Percentiles rank a stretch among this genome's conserved stretches.
Evolutionary conservation across 371 early-diverging fungal species (phyloP).

Genomic region (Funneliformis caledonium): DNA sequence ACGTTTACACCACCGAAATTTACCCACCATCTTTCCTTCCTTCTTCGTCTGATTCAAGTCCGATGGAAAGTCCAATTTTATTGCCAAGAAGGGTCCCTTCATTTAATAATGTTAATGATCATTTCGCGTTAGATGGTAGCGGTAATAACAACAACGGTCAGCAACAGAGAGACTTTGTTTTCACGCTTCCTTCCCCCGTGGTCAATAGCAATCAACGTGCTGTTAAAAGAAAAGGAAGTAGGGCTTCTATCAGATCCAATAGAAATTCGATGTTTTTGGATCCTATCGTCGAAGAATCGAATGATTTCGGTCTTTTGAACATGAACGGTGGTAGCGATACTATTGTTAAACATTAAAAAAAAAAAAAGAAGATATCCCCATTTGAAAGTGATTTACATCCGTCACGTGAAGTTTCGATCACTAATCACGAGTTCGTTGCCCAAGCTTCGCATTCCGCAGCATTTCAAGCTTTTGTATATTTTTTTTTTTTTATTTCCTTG

Average conservation of each 20-base stretch:
- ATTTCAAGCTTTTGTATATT: background rate
- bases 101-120: conserved; percentile 4
- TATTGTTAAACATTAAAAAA: background rate
- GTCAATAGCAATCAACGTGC: background rate
- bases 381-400: too few relatives aligned
- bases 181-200: background rate
- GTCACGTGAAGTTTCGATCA: background rate
- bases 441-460: background rate
- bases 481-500: background rate
- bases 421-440: too few relatives aligned
- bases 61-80: conserved; percentile 15
- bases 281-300: conserved; percentile 25
- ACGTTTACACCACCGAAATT: conserved; percentile 24
- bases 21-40: conserved; percentile 21
- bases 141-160: background rate
- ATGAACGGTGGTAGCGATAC: background rate
- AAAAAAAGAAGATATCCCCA: too few relatives aligned
- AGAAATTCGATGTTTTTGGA: conserved; percentile 15
- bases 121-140: conserved; percentile 3
- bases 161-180: background rate
- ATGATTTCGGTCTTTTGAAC: background rate
- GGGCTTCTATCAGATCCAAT: conserved; percentile 16
- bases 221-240: conserved; percentile 3
- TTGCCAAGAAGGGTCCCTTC: background rate
- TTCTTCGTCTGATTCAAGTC: conserved; percentile 26